Conservation (phyloP, 257 asterid species). For the Leptodermis oblonga region DNA sequence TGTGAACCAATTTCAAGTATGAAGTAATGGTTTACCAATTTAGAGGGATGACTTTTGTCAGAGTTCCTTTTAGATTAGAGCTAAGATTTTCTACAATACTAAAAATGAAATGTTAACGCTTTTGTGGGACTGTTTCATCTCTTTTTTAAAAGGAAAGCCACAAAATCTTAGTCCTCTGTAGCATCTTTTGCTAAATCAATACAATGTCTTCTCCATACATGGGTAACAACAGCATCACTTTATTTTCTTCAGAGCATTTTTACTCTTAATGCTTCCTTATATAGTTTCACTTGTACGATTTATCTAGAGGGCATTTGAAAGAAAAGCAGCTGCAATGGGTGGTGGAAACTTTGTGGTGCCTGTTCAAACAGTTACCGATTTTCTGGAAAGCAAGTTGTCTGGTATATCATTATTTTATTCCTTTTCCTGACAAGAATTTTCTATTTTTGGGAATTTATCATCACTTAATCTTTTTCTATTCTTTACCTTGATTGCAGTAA, state of each 20-base stretch:
- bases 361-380: conserved; percentile 73
- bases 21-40: neutral
- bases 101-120: neutral
- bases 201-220: neutral
- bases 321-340: conserved; percentile 78
- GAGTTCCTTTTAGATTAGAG: neutral
- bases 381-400: conserved; percentile 56
- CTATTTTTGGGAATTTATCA: neutral
- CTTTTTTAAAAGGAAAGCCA: neutral
- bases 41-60: neutral
- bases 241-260: neutral
- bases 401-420: conserved; percentile 30
- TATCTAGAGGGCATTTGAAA: conserved; percentile 61
- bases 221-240: neutral
- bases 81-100: neutral
- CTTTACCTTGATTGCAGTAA: conserved; percentile 33
- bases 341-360: conserved; percentile 96
- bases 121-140: neutral
- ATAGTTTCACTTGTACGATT: conserved; percentile 2
- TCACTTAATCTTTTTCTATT: conserved; percentile 18
- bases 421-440: neutral
- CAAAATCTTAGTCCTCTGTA: neutral
- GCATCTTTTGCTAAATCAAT: neutral
- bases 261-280: neutral
- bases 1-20: neutral